Conservation (phyloP, 176 grass and related monocot species). For the Urochloa ruziziensis region DNA sequence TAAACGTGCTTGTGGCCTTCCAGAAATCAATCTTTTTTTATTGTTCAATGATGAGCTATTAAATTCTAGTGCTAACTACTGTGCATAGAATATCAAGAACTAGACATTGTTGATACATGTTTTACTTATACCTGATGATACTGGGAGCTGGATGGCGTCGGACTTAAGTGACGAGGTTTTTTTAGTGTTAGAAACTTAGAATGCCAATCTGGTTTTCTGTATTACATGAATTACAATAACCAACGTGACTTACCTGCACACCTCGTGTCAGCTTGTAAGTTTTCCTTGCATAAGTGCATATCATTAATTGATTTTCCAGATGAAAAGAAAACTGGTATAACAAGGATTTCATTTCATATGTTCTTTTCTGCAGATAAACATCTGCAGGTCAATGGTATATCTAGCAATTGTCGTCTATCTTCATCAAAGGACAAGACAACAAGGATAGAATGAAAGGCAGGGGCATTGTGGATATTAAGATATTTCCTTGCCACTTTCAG, state of each 20-base stretch:
- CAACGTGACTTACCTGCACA: not conserved
- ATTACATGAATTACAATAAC: not conserved
- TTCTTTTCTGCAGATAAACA: not conserved
- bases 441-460: not conserved
- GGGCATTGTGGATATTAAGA: not conserved
- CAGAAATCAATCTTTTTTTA: not conserved
- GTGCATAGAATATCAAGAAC: not conserved
- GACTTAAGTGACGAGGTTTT: not conserved
- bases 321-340: not conserved
- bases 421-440: not conserved
- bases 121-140: not conserved
- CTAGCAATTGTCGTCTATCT: not conserved
- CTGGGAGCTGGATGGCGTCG: not conserved
- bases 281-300: not conserved
- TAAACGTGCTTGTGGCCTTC: not conserved
- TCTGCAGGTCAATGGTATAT: not conserved
- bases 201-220: not conserved
- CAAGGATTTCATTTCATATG: too few relatives aligned
- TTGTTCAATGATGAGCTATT: not conserved
- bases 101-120: not conserved
- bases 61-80: not conserved
- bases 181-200: too few relatives aligned
- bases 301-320: not conserved
- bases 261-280: not conserved
- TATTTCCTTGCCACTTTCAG: not conserved